Evolutionary conservation across 148 eudicot species (phyloP), one percentile per base, ranked within the genome.

Genomic region (Dianthus caryophyllus): DNA sequence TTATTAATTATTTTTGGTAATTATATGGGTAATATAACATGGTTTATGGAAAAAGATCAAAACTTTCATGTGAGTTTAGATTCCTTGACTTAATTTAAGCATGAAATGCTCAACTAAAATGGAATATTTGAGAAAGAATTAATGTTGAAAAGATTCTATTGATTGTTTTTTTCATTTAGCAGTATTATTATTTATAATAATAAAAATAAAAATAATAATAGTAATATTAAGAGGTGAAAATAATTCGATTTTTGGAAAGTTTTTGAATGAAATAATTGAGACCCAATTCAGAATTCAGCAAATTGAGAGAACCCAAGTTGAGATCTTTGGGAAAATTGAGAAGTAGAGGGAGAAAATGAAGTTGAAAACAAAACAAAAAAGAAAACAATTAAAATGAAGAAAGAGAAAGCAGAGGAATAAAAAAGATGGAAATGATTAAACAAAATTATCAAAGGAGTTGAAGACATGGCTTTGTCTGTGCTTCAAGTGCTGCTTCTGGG

Each of bases 391-490:
- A 33, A 33, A 33, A 33, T 29, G 17, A 21, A 33, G 7, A 33
- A 33, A 41, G 17, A 21, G 30, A 31, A 44, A 61, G 62, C 38
- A 76, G 52, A 71, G 31, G 68, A 65, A 75, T 57, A 65, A 70
- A 56, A n/a, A 55, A 56, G 74, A 54, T 64, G 56, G 31, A 33
- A 24, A 58, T 47, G 11, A 4, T 50, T 21, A 29, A 55, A 29
- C 6, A 57, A 36, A 54, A 15, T 14, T 9, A 36, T 10, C n/a
- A 6, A 49, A 38, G 67, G 65, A 64, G 65, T 69, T 75, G 73
- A 75, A 70, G 72, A 74, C 67, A 74, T 61, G 67, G 79, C 70
- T 66, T 71, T 66, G 51, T 24, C 73, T 69, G 30, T 46, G 63
- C 56, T 64, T 52, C 67, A 60, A 76, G 50, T 59, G 52, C 66